Percentiles rank a stretch among this genome's conserved stretches.
These are phyloP conservation scores for Trametes versicolor DNA, from an alignment of 1,284 basidiomycete genomes.

Conservation along the genomic window DNA sequence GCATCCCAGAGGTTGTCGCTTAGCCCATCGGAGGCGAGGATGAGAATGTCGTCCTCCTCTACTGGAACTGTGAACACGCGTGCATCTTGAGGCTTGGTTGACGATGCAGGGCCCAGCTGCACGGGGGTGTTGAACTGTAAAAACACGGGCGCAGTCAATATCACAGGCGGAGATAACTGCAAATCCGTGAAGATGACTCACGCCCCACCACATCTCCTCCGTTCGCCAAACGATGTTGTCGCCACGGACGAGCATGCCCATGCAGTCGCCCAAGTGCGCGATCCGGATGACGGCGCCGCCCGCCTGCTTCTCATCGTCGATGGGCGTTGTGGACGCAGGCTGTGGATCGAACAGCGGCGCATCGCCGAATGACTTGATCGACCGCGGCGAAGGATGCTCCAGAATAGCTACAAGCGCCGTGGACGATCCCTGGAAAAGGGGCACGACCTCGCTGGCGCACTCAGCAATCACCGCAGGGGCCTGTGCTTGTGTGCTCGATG, in stretches of 20 bases:
- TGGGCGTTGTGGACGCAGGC: constrained; percentile 25
- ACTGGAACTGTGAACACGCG: constrained; percentile 82
- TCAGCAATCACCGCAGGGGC: constrained; percentile 3
- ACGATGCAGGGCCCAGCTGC: constrained; percentile 84
- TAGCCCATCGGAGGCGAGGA: constrained; percentile 90
- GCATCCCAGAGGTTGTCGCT: constrained; percentile 97
- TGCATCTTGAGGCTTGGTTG: constrained; percentile 79
- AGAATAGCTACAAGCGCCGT: constrained; percentile 76
- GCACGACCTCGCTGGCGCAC: constrained; percentile 36
- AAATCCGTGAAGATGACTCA: constrained; percentile 45
- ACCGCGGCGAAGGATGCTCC: constrained; percentile 52
- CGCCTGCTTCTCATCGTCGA: constrained; percentile 60
- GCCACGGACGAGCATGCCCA: constrained; percentile 84
- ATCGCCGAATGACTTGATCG: constrained; percentile 27
- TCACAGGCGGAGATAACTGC: background rate
- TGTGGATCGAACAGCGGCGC: constrained; percentile 34
- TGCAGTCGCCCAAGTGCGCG: constrained; percentile 94
- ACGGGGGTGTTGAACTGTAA: constrained; percentile 89
- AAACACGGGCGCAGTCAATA: background rate
- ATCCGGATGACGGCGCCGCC: constrained; percentile 72
- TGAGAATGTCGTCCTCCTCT: constrained; percentile 87
- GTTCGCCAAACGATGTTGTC: constrained; percentile 88
- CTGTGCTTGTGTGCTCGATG: background rate
- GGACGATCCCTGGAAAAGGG: constrained; percentile 69
- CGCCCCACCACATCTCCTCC: constrained; percentile 93